Evolutionary conservation across 1,139 yeast species (phyloP), one percentile per base, ranked within the genome.

Genomic region (Candida glucosophila): DNA sequence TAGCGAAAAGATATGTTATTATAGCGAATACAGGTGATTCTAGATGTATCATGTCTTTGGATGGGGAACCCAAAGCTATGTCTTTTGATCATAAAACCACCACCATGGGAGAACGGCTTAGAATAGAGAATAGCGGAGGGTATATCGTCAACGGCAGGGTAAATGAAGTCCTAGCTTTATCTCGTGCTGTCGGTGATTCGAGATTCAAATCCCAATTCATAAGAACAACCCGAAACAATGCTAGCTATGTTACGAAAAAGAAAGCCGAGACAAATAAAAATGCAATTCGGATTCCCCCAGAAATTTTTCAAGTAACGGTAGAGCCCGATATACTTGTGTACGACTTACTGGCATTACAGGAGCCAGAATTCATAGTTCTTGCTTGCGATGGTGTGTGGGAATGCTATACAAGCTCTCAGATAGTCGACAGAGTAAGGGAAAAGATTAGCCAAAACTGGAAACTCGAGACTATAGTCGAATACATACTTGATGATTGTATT

Each of bases 381-480:
- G 88, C 86, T 1, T 78, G 90, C 41, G 90, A 79, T 50, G 90
- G 90, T 13, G 72, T 79, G 17, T 79, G 86, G 88, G 90, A 79
- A 44, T 77, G 85, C 36, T 78, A 73, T 49, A 71, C 70, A 29
- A 76, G 77, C 36, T 62, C 58, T 26, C 70, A 73, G 27, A 44
- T 80, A 26, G 52, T 75, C 2, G 52, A 58, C 14, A 47, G 70
- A 17, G 70, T 80, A 25, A 60, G 83, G 39, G 70, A 72, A 36
- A 70, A 74, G 39, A 49, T 79, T 25, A 58, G 68, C 1, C 41
- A 69, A 20, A 85, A 79, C 2, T 63, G 75, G 57, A 67, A 60
- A 34, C 51, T 79, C 17, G 71, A 73, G 25, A 72, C 69, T 28
- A 74, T 78, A 22, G 63, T 69, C 16, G 77, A 76, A 31, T 65